Conservation (phyloP, 2,329 filamentous ascomycete genomes). For the Pseudogymnoascus sp. region DNA sequence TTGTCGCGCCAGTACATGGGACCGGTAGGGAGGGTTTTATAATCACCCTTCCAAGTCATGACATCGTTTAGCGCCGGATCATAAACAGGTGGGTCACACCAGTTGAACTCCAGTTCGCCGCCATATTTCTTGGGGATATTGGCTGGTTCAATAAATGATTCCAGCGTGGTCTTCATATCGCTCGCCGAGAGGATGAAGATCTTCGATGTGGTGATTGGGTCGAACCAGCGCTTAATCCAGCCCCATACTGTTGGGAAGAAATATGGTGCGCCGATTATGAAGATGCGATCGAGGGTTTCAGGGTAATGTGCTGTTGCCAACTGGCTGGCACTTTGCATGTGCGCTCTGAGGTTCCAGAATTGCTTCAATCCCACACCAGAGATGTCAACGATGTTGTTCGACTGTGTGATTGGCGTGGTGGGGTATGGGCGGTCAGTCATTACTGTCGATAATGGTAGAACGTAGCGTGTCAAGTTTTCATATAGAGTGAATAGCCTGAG, state of each 20-base stretch:
- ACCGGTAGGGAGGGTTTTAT: conserved; percentile 45
- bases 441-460: conserved; percentile 74
- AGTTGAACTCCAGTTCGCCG: conserved; percentile 74
- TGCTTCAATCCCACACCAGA: conserved; percentile 79
- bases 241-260: conserved; percentile 94
- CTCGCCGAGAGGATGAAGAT: conserved; percentile 76
- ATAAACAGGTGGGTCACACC: conserved; percentile 65
- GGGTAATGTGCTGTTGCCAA: conserved; percentile 91
- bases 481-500: conserved; percentile 86
- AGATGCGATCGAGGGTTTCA: conserved; percentile 80
- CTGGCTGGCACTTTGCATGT: conserved; percentile 87
- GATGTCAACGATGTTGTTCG: conserved; percentile 93
- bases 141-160: conserved; percentile 68
- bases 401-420: conserved; percentile 81
- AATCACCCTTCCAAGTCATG: conserved; percentile 43
- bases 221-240: conserved; percentile 94
- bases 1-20: conserved; percentile 49
- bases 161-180: conserved; percentile 69
- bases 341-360: conserved; percentile 88
- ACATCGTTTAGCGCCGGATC: conserved; percentile 51
- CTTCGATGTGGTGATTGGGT: conserved; percentile 88
- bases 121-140: conserved; percentile 89
- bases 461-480: conserved; percentile 83
- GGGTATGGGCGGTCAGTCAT: conserved; percentile 62
- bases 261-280: conserved; percentile 70